A percentile compares a stretch with the other conserved stretches of the same genome.
These are phyloP conservation scores for Neurospora sp. DNA, from an alignment of 495 filamentous ascomycete genomes.

Conservation along the genomic window DNA sequence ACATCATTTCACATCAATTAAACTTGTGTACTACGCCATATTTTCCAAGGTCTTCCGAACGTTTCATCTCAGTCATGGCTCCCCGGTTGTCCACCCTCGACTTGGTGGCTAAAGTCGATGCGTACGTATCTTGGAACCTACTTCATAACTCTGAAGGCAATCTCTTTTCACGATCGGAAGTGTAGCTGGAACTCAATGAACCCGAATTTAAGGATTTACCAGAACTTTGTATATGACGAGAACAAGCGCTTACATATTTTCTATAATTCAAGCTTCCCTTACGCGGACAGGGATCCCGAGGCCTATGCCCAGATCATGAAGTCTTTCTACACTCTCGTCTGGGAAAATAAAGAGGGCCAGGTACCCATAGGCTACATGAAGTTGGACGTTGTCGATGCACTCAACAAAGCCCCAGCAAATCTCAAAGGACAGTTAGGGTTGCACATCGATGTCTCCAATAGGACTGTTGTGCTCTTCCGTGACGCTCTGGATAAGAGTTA, in stretches of 20 bases:
- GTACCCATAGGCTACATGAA: conserved; percentile 54
- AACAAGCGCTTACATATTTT: conserved; percentile 3
- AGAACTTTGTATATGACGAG: background rate
- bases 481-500: conserved; percentile 15
- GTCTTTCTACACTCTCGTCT: conserved; percentile 44
- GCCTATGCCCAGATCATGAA: conserved; percentile 37
- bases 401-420: conserved; percentile 32
- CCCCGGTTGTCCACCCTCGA: conserved; percentile 19
- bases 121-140: no score
- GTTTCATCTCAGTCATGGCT: conserved; percentile 3
- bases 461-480: conserved; percentile 18
- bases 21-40: background rate
- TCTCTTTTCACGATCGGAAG: background rate
- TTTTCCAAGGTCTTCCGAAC: background rate
- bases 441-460: conserved; percentile 36
- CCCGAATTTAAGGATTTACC: background rate
- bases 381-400: conserved; percentile 44
- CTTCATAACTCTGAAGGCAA: no score
- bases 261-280: conserved; percentile 49
- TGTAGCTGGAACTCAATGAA: background rate
- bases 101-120: conserved; percentile 47
- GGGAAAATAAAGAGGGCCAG: conserved; percentile 37
- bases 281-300: conserved; percentile 45
- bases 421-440: conserved; percentile 38
- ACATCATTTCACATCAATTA: background rate